These are phyloP conservation scores for Penicillium sp. DNA, from an alignment of 2,329 filamentous ascomycete species.

Conservation along the genomic window DNA sequence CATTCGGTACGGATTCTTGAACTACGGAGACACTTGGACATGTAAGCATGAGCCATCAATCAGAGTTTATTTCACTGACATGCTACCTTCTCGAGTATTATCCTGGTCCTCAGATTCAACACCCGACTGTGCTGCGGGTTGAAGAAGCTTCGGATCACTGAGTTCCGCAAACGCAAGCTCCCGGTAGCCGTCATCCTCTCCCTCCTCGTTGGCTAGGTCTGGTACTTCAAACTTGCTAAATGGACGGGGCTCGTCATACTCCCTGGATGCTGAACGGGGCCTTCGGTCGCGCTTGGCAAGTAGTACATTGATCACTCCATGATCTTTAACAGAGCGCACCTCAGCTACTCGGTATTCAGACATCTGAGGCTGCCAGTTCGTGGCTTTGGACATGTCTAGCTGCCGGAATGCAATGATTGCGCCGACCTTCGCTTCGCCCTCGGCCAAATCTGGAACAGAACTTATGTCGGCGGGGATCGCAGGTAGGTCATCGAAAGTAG, in stretches of 20 bases:
- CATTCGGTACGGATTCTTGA: constrained; percentile 25
- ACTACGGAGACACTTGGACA: constrained; percentile 30
- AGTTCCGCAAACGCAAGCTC: constrained; percentile 61
- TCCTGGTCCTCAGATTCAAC: constrained; percentile 19
- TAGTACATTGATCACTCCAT: constrained; percentile 57
- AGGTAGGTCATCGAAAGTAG: constrained; percentile 48
- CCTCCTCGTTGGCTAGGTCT: constrained; percentile 57
- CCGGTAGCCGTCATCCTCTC: constrained; percentile 60
- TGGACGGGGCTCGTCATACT: constrained; percentile 65
- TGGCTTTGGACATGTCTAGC: constrained; percentile 47
- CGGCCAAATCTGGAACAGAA: constrained; percentile 50
- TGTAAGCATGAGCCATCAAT: constrained; percentile 28
- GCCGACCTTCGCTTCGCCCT: constrained; percentile 35
- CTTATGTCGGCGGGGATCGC: constrained; percentile 60
- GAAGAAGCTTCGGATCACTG: constrained; percentile 65
- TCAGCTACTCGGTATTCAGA: constrained; percentile 64
- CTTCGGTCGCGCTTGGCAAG: constrained; percentile 68
- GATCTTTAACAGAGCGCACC: constrained; percentile 56
- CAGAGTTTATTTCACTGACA: constrained; percentile 40
- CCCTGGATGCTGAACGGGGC: constrained; percentile 55
- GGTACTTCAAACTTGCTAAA: constrained; percentile 79
- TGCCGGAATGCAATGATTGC: constrained; percentile 49
- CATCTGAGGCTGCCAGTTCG: constrained; percentile 47
- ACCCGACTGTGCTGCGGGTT: constrained; percentile 34
- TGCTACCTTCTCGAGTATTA: constrained; percentile 34